Conservation (phyloP, 768 basidiomycete species). For the Lentinula edodes region DNA sequence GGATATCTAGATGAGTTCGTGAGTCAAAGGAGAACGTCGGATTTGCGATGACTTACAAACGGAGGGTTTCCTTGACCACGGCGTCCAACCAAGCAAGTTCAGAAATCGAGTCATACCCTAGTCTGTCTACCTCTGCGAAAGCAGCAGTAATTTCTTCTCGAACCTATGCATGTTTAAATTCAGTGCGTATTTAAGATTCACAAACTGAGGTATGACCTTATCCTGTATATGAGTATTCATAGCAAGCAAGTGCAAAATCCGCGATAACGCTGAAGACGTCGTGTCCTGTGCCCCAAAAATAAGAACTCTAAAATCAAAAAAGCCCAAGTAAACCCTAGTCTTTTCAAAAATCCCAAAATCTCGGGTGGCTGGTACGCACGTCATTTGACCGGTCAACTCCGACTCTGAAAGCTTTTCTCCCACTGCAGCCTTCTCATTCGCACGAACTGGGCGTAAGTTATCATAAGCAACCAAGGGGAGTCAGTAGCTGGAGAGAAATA, state of each 20-base stretch:
- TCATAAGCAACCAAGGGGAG: neutral
- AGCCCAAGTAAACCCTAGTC: neutral
- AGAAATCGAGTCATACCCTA: constrained; percentile 30
- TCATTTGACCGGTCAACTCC: constrained; percentile 46
- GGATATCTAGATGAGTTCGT: constrained; percentile 26
- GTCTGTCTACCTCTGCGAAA: constrained; percentile 15
- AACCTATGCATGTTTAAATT: constrained; percentile 11
- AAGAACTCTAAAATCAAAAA: constrained; percentile 27
- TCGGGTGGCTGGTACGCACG: constrained; percentile 21
- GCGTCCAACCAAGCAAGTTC: constrained; percentile 37
- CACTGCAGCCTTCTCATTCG: constrained; percentile 29
- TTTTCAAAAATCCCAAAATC: neutral
- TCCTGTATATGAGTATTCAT: constrained; percentile 32
- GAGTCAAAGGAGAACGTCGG: too few relatives aligned
- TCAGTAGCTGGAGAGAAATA: neutral
- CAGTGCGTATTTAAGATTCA: neutral
- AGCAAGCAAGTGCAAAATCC: constrained; percentile 35
- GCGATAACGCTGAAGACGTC: constrained; percentile 37
- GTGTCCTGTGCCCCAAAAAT: constrained; percentile 50
- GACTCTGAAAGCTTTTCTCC: constrained; percentile 33
- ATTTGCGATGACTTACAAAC: constrained; percentile 25
- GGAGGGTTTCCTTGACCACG: constrained; percentile 40
- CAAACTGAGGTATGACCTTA: neutral
- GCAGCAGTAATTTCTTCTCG: constrained; percentile 30
- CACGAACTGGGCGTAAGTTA: constrained; percentile 21